Evolutionary conservation across 768 basidiomycete species (phyloP), one percentile per base, ranked within the genome.

Genomic region (Hemileccinum rubropunctum): DNA sequence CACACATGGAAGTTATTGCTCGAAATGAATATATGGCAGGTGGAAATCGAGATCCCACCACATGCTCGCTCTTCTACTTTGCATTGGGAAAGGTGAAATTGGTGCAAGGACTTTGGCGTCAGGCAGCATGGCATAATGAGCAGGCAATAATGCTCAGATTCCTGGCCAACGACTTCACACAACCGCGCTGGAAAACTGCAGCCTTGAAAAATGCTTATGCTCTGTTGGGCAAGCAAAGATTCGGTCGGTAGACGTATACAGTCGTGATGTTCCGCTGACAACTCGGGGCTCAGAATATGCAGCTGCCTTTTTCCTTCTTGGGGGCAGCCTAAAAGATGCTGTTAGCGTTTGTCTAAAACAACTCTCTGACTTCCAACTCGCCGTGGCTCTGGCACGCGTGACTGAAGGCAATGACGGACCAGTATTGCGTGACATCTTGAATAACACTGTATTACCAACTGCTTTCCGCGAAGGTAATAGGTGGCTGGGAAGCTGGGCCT

Each of bases 191-290:
- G 95, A 83, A 82, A 52, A 92, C 90, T 9, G 95, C 94, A 0
- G 97, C 97, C 2, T 70, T 91, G 50, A 99, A 99, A 74, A 99
- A 99, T 65, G 97, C 97, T 8, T 99, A 86, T 69, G 91, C 92
- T 0, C 71, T 99, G 37, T 67, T 99, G 50, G 78, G 88, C 61
- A 98, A 95, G 72, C 90, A 86, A 51, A 81, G 97, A 26, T 98
- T 90, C 62, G 92, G 95, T 95, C 42, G 37, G 86, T 71, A 23
- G 15, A 17, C 39, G 14, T 23, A 27, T 20, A 15, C n/a, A 27
- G 27, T 38, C 7, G 17, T 23, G 12, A 20, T 21, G n/a, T 44
- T 42, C 36, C 37, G 26, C 37, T 63, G 23, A 56, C 45, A 23
- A 21, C 27, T 20, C 15, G 48, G 8, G 17, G n/a, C 17, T 12